phyloP scores from a whole-genome alignment of 2,329 filamentous ascomycete genomes.

The Dichotomopilus funicola region DNA sequence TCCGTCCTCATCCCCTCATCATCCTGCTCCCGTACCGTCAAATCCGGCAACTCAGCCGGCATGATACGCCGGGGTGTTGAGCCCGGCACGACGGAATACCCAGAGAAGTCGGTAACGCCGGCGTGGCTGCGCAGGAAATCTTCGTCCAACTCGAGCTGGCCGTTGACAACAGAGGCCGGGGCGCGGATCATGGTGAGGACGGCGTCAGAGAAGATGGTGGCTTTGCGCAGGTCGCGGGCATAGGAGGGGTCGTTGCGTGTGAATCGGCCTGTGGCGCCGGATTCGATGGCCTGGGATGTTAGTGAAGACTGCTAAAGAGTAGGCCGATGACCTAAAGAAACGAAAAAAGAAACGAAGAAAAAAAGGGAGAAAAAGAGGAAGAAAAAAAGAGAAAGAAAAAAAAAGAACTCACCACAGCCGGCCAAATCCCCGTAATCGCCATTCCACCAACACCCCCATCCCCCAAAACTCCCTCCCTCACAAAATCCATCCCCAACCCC shows the following conservation, averaged over 20 bases:
- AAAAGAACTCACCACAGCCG: constrained; percentile 55
- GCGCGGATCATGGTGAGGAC: constrained; percentile 64
- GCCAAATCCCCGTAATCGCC: constrained; percentile 80
- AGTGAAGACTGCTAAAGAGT: neutral
- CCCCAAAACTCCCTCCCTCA: constrained; percentile 49
- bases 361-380: neutral
- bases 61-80: constrained; percentile 66
- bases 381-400: neutral
- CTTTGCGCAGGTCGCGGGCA: constrained; percentile 55
- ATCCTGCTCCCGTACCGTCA: constrained; percentile 69
- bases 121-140: constrained; percentile 64
- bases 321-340: neutral
- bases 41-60: constrained; percentile 61
- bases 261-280: constrained; percentile 60
- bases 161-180: constrained; percentile 58
- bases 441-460: constrained; percentile 40
- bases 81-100: constrained; percentile 64
- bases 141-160: constrained; percentile 67
- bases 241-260: constrained; percentile 39
- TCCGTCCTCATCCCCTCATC: constrained; percentile 70
- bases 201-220: constrained; percentile 73
- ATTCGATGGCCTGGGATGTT: constrained; percentile 54
- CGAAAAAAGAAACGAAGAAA: too few species aligned
- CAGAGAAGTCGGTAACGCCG: constrained; percentile 63
- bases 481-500: constrained; percentile 75